Evolutionary conservation across 169 alveolate genomes (phyloP), one percentile per base, ranked within the genome.

Genomic region (Perkinsus chesapeaki): DNA sequence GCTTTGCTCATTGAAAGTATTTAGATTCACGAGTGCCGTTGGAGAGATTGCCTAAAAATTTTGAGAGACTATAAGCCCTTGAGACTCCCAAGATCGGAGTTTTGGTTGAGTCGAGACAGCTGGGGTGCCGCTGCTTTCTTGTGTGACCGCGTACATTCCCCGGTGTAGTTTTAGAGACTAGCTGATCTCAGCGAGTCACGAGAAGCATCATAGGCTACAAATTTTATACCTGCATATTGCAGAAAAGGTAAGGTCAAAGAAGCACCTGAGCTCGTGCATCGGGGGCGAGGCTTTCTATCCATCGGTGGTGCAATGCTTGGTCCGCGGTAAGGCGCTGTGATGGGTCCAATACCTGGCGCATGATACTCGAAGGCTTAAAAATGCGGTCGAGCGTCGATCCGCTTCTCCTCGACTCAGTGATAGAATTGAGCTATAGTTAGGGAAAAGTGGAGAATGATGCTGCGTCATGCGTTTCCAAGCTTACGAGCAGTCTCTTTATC

Each of bases 241-340:
- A n/a, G n/a, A n/a, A n/a, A n/a, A n/a, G n/a, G n/a, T n/a, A n/a
- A n/a, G n/a, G n/a, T n/a, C n/a, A n/a, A n/a, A n/a, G n/a, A n/a
- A n/a, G n/a, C n/a, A 38, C 39, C 91, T 36, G 5, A 16, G 16
- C 91, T 9, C 47, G 5, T 12, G 47, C 39, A 16, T 12, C 39
- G 5, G 39, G 39, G 23, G 39, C 39, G 16, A 73, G 39, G 39
- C 47, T 36, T 5, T 73, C 39, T 31, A 73, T 91, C 39, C 91
- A 92, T 60, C 47, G 27, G 95, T 94, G 39, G 92, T 94, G 94
- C 95, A 94, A 0, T 93, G 95, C 92, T 94, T 93, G 48, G 91
- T 94, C 27, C 91, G 90, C 73, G 95, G 94, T 92, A n/a, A 94
- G 92, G 10, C 95, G 47, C 16, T 72, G 91, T 16, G 82, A 39